Base-by-base conservation (phyloP, 192 early-diverging fungal species). In the Coemansia sp. region DNA sequence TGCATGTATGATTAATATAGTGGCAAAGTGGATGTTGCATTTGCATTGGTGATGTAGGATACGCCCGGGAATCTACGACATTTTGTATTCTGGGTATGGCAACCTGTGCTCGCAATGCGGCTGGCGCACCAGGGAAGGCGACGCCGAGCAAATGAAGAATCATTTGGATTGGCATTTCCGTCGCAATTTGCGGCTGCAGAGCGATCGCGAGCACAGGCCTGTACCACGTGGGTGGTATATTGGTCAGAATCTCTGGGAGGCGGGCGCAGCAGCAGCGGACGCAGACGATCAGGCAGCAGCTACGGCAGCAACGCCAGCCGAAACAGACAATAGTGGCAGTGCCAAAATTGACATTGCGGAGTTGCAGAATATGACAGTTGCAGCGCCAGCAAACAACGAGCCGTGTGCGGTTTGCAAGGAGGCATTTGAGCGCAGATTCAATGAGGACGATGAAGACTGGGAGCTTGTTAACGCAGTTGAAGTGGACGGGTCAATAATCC, bases 141-240 rank as follows among this genome's bases (percentile, higher is more conserved):
- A 82, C 14, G 82, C 82, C 38, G 93, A 92, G 2, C 81, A 88
- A 61, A 91, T 95, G 85, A 85, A 87, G 57, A 79, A 84, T 42
- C 96, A 98, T 74, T 59, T 98, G 31, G 95, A 98, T 64, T 95
- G 93, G 87, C 96, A 98, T 78, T 98, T 97, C 74, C 84, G 96
- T 31, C 92, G 95, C 75, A 98, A 98, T 72, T 81, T 90, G 51
- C 85, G 93, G 31, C 71, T 60, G 46, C 76, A 89, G 60, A 90
- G 90, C 72, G 92, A 96, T 57, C 85, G 87, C 60, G 88, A 82
- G n/a, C 91, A 90, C 62, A 87, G 89, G 42, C 88, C 90, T n/a
- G 72, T 91, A 46, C 88, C 89, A 28, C 87, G 95, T 37, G 91
- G 90, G 37, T 98, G 94, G 95, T 95, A 91, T 76, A 75, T 95